phyloP scores from a whole-genome alignment of 306 rosid genomes.

The Prinsepia uniflora region DNA sequence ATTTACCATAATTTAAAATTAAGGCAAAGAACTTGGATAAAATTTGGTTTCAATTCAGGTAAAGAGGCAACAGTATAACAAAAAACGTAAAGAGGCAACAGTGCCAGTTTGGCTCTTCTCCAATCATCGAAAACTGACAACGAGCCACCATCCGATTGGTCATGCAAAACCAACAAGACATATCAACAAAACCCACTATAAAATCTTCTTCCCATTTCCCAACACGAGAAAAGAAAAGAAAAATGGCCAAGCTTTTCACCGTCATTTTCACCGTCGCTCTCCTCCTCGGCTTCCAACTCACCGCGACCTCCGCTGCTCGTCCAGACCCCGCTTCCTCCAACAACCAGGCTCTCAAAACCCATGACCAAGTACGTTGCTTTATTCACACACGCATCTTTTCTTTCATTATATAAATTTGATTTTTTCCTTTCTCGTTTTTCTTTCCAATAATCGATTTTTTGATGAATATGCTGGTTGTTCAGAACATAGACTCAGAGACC shows the following conservation, averaged over 20 bases:
- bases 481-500: conserved; percentile 25
- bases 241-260: conserved; percentile 39
- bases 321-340: conserved; percentile 18
- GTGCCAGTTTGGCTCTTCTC: background rate
- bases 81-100: too few species aligned
- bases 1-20: background rate
- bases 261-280: conserved; percentile 48
- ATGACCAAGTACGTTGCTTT: conserved; percentile 26
- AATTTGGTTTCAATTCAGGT: background rate
- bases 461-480: background rate
- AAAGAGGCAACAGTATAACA: background rate
- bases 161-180: background rate
- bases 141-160: background rate
- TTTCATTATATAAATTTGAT: background rate
- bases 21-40: background rate
- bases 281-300: conserved; percentile 43
- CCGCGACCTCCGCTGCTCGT: conserved; percentile 32
- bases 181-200: background rate
- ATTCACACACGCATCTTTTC: background rate
- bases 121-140: background rate
- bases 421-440: background rate
- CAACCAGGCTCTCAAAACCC: conserved; percentile 10
- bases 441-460: background rate
- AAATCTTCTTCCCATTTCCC: background rate
- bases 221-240: background rate